phyloP scores from a whole-genome alignment of 2,329 filamentous ascomycete genomes.

The Leptographium procerum region DNA sequence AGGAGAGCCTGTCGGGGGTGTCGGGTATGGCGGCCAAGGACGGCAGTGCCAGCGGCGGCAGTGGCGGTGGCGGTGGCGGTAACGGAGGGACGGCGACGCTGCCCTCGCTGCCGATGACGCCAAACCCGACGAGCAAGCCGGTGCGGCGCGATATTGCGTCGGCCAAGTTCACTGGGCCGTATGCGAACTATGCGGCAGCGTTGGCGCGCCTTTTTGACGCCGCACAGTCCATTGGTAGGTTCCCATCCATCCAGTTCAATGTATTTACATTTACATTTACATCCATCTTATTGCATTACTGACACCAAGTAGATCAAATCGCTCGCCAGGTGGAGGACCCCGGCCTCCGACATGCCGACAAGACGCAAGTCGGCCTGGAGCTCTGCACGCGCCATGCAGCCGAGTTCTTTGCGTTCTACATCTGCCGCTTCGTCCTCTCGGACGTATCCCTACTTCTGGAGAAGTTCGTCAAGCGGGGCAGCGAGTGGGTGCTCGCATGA shows the following conservation, averaged over 20 bases:
- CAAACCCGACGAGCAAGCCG: slow-evolving; percentile 51
- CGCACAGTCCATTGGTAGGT: slow-evolving; percentile 82
- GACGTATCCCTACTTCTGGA: slow-evolving; percentile 80
- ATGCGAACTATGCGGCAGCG: slow-evolving; percentile 83
- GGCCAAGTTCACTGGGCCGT: slow-evolving; percentile 67
- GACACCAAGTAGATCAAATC: slow-evolving; percentile 98
- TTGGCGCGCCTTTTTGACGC: slow-evolving; percentile 87
- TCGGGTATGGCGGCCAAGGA: background rate
- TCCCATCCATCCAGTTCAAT: no score
- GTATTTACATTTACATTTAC: no score
- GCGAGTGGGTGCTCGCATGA: slow-evolving; percentile 67
- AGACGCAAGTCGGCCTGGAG: slow-evolving; percentile 90
- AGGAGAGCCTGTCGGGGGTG: slow-evolving; percentile 38
- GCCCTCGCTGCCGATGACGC: slow-evolving; percentile 68
- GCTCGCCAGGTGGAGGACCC: slow-evolving; percentile 93
- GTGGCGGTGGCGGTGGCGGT: slow-evolving; percentile 20
- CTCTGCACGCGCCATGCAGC: slow-evolving; percentile 86
- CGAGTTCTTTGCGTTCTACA: slow-evolving; percentile 95
- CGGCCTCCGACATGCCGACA: slow-evolving; percentile 79
- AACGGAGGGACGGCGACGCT: slow-evolving; percentile 23
- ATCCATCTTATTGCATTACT: no score
- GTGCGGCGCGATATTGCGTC: slow-evolving; percentile 59
- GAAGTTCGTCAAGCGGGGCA: slow-evolving; percentile 93
- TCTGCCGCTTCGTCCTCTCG: slow-evolving; percentile 85
- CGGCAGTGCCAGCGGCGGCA: background rate